phyloP scores from a whole-genome alignment of 768 basidiomycete genomes.

The Leccinum variicolor region DNA sequence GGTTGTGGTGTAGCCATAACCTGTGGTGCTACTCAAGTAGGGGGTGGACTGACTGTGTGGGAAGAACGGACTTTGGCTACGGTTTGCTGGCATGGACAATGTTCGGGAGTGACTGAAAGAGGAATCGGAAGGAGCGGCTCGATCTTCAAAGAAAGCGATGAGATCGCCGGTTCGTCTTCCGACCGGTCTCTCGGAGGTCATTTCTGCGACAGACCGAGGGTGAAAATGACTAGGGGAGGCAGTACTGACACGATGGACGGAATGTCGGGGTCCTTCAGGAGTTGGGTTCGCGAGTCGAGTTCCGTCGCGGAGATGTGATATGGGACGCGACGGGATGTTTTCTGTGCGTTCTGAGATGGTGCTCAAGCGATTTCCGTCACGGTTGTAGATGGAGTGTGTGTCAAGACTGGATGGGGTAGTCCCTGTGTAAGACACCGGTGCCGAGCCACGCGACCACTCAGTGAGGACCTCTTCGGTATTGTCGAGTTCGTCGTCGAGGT shows the following conservation, averaged over 20 bases:
- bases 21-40: conserved; percentile 33
- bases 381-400: conserved; percentile 36
- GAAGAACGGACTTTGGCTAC: conserved; percentile 27
- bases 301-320: conserved; percentile 38
- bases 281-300: conserved; percentile 36
- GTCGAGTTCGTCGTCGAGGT: conserved; percentile 65
- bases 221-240: conserved; percentile 42
- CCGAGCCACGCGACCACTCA: conserved; percentile 56
- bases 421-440: conserved; percentile 30
- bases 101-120: conserved; percentile 49
- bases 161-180: conserved; percentile 63
- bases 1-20: conserved; percentile 34
- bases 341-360: conserved; percentile 80
- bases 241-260: conserved; percentile 38
- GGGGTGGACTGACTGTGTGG: conserved; percentile 40
- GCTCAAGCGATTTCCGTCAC: conserved; percentile 55
- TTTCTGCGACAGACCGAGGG: conserved; percentile 57
- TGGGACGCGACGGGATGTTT: conserved; percentile 57
- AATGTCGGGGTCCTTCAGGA: conserved; percentile 46
- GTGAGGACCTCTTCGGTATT: conserved; percentile 63
- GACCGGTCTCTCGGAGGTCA: conserved; percentile 43
- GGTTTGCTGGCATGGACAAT: conserved; percentile 47
- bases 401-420: conserved; percentile 35
- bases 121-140: conserved; percentile 37
- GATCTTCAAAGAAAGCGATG: conserved; percentile 71